phyloP scores from a whole-genome alignment of 176 grass and related monocot genomes.

The Oryza rufipogon region DNA sequence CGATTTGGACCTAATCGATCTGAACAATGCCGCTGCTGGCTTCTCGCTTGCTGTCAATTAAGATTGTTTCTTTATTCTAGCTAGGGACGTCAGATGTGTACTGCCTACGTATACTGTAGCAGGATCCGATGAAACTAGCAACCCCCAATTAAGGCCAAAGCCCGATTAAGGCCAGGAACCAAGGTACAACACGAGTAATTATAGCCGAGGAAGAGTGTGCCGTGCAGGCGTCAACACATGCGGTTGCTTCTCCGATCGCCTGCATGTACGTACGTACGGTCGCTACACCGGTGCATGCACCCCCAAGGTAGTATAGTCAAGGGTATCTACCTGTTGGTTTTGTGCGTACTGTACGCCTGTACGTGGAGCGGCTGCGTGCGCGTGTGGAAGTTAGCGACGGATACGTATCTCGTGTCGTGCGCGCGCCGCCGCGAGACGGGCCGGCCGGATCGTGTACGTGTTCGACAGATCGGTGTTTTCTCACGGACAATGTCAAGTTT shows the following conservation, averaged over 20 bases:
- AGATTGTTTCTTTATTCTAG: background rate
- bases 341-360: background rate
- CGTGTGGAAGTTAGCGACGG: slow-evolving; percentile 5
- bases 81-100: background rate
- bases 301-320: slow-evolving; percentile 2
- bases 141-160: background rate
- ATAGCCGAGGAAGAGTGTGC: background rate
- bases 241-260: background rate
- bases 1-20: background rate
- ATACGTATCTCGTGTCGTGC: background rate
- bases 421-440: background rate
- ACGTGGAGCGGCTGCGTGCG: background rate
- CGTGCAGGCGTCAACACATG: too few relatives aligned
- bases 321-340: slow-evolving; percentile 14
- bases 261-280: background rate
- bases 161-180: background rate
- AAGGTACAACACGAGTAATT: background rate
- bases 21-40: background rate
- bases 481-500: background rate
- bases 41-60: background rate
- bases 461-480: background rate
- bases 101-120: too few relatives aligned
- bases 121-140: too few relatives aligned
- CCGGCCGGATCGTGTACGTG: background rate
- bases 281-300: background rate